These are phyloP conservation scores for Candida silvicultrix DNA, from an alignment of 805 yeast genomes.

Conservation along the genomic window DNA sequence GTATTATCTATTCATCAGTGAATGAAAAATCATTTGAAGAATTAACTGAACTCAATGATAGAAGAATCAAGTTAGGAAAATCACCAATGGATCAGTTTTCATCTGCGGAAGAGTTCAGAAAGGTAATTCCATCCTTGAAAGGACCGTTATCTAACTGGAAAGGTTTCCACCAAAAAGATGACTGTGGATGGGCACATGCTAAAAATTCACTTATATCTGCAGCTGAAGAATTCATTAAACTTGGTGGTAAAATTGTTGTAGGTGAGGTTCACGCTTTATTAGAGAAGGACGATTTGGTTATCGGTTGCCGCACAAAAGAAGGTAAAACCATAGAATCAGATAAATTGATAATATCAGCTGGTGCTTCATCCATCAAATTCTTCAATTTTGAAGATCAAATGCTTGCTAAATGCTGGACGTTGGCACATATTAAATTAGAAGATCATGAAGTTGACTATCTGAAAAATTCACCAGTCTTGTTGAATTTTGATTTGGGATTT, in stretches of 20 bases:
- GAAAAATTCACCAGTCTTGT: slow-evolving; percentile 25
- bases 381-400: slow-evolving; percentile 26
- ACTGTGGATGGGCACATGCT: slow-evolving; percentile 34
- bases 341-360: slow-evolving; percentile 25
- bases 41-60: slow-evolving; percentile 6
- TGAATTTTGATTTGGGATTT: slow-evolving; percentile 29
- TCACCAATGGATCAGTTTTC: slow-evolving; percentile 3
- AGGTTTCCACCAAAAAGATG: slow-evolving; percentile 25
- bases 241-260: slow-evolving; percentile 27
- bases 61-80: slow-evolving; percentile 3
- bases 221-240: slow-evolving; percentile 21
- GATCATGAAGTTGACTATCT: slow-evolving; percentile 21
- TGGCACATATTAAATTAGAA: slow-evolving; percentile 27
- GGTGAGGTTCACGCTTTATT: slow-evolving; percentile 6
- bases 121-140: neutral
- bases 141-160: slow-evolving; percentile 22
- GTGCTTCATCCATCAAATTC: slow-evolving; percentile 25
- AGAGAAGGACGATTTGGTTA: neutral
- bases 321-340: slow-evolving; percentile 1
- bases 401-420: slow-evolving; percentile 28
- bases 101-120: slow-evolving; percentile 3
- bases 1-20: slow-evolving; percentile 24
- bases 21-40: slow-evolving; percentile 6
- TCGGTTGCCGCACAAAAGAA: neutral
- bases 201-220: slow-evolving; percentile 24